phyloP scores from a whole-genome alignment of 192 early-diverging fungal species.

The Linnemannia hyalina region DNA sequence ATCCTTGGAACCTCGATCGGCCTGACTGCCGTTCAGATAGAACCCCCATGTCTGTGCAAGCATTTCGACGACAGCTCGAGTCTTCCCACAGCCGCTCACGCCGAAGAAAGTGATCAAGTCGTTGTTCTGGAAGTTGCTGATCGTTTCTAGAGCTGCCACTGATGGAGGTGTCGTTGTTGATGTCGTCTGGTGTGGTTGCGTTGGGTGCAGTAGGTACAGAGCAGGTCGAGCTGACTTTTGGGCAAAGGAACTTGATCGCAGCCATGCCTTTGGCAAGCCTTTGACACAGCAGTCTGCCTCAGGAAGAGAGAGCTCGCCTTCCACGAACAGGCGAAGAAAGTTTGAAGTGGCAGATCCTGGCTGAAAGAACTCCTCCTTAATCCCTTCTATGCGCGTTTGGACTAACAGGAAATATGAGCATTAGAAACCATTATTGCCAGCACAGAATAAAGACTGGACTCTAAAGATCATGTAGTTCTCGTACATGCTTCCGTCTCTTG shows the following conservation, averaged over 20 bases:
- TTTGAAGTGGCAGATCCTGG: background rate
- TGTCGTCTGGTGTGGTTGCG: constrained; percentile 41
- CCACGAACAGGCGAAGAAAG: constrained; percentile 21
- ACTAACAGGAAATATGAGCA: too few relatives aligned
- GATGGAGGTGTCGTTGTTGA: constrained; percentile 44
- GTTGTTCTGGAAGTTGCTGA: constrained; percentile 43
- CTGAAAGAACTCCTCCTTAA: too few relatives aligned
- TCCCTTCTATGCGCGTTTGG: too few relatives aligned
- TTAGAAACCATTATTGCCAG: too few relatives aligned
- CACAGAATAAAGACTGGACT: too few relatives aligned
- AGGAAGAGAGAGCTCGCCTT: constrained; percentile 36
- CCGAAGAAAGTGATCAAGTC: constrained; percentile 47
- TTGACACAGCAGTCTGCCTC: constrained; percentile 46
- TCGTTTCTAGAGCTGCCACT: constrained; percentile 27
- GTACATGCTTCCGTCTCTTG: too few relatives aligned
- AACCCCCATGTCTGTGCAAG: constrained; percentile 47
- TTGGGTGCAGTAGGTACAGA: constrained; percentile 47
- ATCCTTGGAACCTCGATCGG: constrained; percentile 46
- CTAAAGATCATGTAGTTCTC: too few relatives aligned
- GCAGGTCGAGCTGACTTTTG: constrained; percentile 30
- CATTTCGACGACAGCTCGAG: constrained; percentile 53
- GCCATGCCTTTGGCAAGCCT: constrained; percentile 31
- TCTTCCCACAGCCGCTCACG: constrained; percentile 50
- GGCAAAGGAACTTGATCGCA: constrained; percentile 31
- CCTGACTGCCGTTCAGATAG: constrained; percentile 51